These are phyloP conservation scores for Globisporangium parvum DNA, from an alignment of 352 stramenopile genomes.

Conservation along the genomic window DNA sequence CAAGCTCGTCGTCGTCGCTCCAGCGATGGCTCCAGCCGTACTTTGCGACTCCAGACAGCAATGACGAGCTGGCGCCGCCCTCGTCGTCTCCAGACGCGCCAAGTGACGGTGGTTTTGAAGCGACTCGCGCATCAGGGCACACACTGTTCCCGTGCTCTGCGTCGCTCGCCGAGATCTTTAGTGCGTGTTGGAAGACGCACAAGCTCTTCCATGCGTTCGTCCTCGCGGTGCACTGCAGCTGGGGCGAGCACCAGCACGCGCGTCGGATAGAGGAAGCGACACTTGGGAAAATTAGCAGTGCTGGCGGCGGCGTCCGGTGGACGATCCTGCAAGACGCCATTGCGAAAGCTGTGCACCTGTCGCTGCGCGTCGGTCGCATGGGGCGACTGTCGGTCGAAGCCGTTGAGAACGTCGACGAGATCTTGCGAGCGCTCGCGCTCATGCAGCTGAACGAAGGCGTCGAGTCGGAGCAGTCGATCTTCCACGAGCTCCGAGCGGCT, in stretches of 20 bases:
- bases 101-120: conserved; percentile 16
- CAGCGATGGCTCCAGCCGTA: conserved; percentile 72
- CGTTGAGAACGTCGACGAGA: conserved; percentile 75
- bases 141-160: conserved; percentile 33
- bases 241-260: conserved; percentile 58
- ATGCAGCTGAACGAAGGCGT: conserved; percentile 75
- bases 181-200: conserved; percentile 48
- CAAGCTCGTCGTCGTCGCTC: conserved; percentile 63
- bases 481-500: conserved; percentile 13
- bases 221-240: conserved; percentile 56
- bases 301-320: conserved; percentile 60
- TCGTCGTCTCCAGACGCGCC: background rate
- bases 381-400: conserved; percentile 56
- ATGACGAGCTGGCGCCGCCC: conserved; percentile 9
- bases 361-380: conserved; percentile 54
- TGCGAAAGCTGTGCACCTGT: conserved; percentile 68
- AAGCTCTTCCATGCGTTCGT: conserved; percentile 73
- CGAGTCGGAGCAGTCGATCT: conserved; percentile 33
- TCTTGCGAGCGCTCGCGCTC: conserved; percentile 62
- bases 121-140: conserved; percentile 20
- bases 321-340: conserved; percentile 66
- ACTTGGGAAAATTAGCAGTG: conserved; percentile 55
- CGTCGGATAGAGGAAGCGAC: conserved; percentile 67
- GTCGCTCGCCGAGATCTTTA: conserved; percentile 43
- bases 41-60: conserved; percentile 28